phyloP scores from a whole-genome alignment of 495 filamentous ascomycete genomes.

The Penicillium subrubescens region DNA sequence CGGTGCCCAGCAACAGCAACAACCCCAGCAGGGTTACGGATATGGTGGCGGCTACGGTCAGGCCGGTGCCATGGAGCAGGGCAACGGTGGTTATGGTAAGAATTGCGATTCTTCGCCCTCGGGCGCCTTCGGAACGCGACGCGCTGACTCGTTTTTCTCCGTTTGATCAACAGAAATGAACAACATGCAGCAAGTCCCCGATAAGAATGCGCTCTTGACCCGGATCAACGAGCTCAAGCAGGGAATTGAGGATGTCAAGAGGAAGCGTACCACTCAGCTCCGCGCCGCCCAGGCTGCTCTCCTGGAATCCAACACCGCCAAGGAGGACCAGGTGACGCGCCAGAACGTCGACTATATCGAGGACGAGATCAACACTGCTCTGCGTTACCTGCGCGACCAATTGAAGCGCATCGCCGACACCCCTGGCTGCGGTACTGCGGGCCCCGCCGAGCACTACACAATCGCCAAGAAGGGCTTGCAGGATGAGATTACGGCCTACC shows the following conservation, averaged over 20 bases:
- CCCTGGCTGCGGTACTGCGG: slow-evolving; percentile 66
- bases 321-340: slow-evolving; percentile 46
- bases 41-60: slow-evolving; percentile 43
- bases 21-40: slow-evolving; percentile 42
- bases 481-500: slow-evolving; percentile 76
- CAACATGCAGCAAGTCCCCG: slow-evolving; percentile 56
- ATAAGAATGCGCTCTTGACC: slow-evolving; percentile 77
- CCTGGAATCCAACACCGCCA: slow-evolving; percentile 46
- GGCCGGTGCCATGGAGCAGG: slow-evolving; percentile 46
- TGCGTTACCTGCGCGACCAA: slow-evolving; percentile 71
- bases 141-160: slow-evolving; percentile 15
- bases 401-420: slow-evolving; percentile 79
- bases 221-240: slow-evolving; percentile 77
- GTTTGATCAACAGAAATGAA: slow-evolving; percentile 60
- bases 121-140: background rate
- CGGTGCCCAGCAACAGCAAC: slow-evolving; percentile 29
- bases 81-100: slow-evolving; percentile 48
- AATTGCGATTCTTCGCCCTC: slow-evolving; percentile 3
- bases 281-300: slow-evolving; percentile 43
- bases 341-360: slow-evolving; percentile 66
- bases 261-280: slow-evolving; percentile 44
- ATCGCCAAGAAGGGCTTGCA: slow-evolving; percentile 77
- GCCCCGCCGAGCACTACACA: slow-evolving; percentile 71
- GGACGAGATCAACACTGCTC: slow-evolving; percentile 76
- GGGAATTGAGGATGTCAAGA: slow-evolving; percentile 56